Percentiles rank a stretch among this genome's conserved stretches.
Conservation (phyloP, 2,329 filamentous ascomycete species). For the Balansia obtecta region DNA sequence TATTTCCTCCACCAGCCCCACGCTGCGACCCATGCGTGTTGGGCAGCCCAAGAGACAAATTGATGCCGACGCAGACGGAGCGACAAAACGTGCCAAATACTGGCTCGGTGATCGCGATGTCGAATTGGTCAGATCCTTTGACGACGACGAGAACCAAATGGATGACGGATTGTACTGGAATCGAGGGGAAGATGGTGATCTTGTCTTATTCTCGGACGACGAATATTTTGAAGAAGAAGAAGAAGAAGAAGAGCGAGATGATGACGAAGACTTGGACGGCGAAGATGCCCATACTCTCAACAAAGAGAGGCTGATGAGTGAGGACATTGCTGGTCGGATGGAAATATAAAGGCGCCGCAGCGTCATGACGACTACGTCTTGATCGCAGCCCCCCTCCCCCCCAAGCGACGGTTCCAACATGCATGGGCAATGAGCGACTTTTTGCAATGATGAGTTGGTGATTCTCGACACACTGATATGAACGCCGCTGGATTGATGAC, state of each 20-base stretch:
- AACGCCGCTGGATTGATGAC: not conserved
- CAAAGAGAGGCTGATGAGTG: conserved; percentile 44
- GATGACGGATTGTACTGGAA: conserved; percentile 44
- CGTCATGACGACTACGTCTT: not conserved
- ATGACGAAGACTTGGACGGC: conserved; percentile 32
- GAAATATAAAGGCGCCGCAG: conserved; percentile 34
- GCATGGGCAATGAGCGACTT: not conserved
- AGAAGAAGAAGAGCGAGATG: conserved; percentile 18
- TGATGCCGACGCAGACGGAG: conserved; percentile 22
- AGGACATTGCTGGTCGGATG: conserved; percentile 51
- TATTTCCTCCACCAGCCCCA: conserved; percentile 51
- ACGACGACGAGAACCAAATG: conserved; percentile 34
- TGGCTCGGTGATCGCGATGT: conserved; percentile 66
- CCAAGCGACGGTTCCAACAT: not conserved
- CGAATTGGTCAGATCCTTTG: conserved; percentile 31
- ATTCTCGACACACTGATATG: not conserved
- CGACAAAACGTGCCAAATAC: conserved; percentile 65
- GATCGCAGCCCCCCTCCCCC: not conserved
- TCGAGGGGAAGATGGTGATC: conserved; percentile 44
- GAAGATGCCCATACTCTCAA: conserved; percentile 28
- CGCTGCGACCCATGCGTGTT: conserved; percentile 22
- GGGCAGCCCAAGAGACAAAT: conserved; percentile 15
- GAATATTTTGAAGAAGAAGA: conserved; percentile 32
- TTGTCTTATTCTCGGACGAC: conserved; percentile 40
- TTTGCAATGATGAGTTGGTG: too few relatives aligned